phyloP scores from a whole-genome alignment of 2,329 filamentous ascomycete genomes.

The Colletotrichum sp. region DNA sequence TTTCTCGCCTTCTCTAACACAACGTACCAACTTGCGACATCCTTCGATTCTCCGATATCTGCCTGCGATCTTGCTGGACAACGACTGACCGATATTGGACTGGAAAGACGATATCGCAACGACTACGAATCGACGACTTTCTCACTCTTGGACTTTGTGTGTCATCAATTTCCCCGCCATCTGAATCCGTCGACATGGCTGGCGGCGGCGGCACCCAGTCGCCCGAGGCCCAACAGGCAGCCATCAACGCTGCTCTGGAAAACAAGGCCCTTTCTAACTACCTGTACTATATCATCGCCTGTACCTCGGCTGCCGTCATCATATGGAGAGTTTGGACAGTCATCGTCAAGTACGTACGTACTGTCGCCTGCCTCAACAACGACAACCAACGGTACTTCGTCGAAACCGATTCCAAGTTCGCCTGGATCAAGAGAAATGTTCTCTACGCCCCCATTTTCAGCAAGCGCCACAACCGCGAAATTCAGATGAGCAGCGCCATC shows the following conservation, averaged over 20 bases:
- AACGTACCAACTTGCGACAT: not conserved
- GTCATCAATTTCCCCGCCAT: not conserved
- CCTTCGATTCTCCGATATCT: not conserved
- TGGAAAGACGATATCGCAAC: not conserved
- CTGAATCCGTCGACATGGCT: not conserved
- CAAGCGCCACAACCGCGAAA: constrained; percentile 72
- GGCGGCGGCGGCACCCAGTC: constrained; percentile 21
- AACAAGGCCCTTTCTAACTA: constrained; percentile 66
- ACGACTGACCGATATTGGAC: not conserved
- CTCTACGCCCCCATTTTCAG: constrained; percentile 68
- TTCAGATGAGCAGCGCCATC: constrained; percentile 64
- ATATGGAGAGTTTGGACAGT: constrained; percentile 69
- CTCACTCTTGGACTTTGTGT: not conserved
- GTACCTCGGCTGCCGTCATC: constrained; percentile 66
- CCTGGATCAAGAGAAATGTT: constrained; percentile 72
- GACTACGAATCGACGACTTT: not conserved
- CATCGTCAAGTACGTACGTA: constrained; percentile 72
- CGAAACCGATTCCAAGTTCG: constrained; percentile 53
- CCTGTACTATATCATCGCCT: constrained; percentile 67
- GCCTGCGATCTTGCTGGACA: not conserved
- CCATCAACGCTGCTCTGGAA: constrained; percentile 33
- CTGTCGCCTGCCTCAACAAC: constrained; percentile 77
- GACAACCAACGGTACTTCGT: constrained; percentile 83
- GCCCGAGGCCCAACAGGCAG: constrained; percentile 29
- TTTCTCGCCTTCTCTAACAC: not conserved